phyloP scores from a whole-genome alignment of 257 asterid species.

The Solanum okadae region DNA sequence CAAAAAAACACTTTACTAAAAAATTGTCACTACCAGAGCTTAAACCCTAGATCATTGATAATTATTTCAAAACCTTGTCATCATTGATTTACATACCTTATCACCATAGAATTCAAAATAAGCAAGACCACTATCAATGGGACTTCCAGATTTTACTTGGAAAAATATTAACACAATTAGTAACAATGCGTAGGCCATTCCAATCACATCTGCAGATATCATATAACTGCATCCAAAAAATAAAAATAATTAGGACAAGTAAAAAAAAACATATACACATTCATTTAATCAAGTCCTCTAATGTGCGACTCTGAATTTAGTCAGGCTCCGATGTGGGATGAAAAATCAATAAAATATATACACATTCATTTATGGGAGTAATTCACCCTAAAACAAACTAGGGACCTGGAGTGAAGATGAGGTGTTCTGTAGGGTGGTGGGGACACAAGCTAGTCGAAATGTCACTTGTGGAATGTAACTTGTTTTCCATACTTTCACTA shows the following conservation, averaged over 20 bases:
- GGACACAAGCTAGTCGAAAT: not conserved
- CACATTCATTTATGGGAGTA: too few species aligned
- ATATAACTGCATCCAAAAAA: not conserved
- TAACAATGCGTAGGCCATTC: not conserved
- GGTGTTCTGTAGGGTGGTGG: not conserved
- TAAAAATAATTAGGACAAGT: not conserved
- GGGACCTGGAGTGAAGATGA: not conserved
- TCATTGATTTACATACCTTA: not conserved
- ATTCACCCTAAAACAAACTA: too few species aligned
- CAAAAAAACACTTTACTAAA: too few species aligned
- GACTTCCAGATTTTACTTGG: not conserved
- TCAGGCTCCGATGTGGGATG: not conserved
- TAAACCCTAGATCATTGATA: not conserved
- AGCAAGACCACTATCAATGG: not conserved
- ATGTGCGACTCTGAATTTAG: not conserved
- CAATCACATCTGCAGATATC: conserved; percentile 1
- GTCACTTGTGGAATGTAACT: not conserved
- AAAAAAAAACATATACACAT: not conserved
- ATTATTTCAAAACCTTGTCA: not conserved
- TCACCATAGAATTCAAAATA: not conserved
- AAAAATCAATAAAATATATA: too few species aligned
- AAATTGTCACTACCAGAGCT: not conserved
- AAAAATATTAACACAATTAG: not conserved
- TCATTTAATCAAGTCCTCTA: not conserved
- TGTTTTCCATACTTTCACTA: not conserved